Evolutionary conservation across 2,329 filamentous ascomycete species (phyloP), one percentile per base, ranked within the genome.

Genomic region (Fusarium sambucinum): DNA sequence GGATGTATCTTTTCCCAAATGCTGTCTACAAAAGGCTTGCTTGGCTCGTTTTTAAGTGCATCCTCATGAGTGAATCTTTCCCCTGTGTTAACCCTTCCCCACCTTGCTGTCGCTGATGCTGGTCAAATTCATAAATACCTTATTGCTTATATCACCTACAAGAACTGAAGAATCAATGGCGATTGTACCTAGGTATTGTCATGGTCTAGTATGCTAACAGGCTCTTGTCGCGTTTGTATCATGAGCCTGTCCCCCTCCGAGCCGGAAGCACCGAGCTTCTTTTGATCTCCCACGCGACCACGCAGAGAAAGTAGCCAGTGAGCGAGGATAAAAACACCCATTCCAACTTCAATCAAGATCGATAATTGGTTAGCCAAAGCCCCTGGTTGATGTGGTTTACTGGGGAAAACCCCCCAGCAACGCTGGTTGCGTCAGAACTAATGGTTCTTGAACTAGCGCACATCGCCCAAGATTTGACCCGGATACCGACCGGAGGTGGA

Each of bases 401-500:
- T 61, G 54, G 54, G 62, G 48, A 64, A 59, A 44, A 30, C 29
- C 46, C 46, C 46, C 46, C 42, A 50, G 51, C 37, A 37, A 57
- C 30, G 38, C 48, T 66, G 70, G 66, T 73, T 73, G 68, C 66
- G 70, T 73, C 68, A 73, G 68, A 68, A 52, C 42, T 41, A 35
- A 37, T 68, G 21, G n/a, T 57, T 51, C 48, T 58, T 57, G 48
- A 41, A 32, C 64, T 63, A 50, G 48, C 52, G 46, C 41, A 50
- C 53, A 73, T 71, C 67, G 61, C 71, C 69, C 71, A 73, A 53
- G 40, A 66, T 47, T 45, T 55, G 57, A 58, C 69, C 71, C 71
- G 71, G 71, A 72, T 59, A 73, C 71, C 71, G 71, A 73, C 71
- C 71, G 71, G 71, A 73, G 58, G 35, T 48, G 63, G 54, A 59